Conservation (phyloP, 2,329 filamentous ascomycete species). For the Colletotrichum sp. region DNA sequence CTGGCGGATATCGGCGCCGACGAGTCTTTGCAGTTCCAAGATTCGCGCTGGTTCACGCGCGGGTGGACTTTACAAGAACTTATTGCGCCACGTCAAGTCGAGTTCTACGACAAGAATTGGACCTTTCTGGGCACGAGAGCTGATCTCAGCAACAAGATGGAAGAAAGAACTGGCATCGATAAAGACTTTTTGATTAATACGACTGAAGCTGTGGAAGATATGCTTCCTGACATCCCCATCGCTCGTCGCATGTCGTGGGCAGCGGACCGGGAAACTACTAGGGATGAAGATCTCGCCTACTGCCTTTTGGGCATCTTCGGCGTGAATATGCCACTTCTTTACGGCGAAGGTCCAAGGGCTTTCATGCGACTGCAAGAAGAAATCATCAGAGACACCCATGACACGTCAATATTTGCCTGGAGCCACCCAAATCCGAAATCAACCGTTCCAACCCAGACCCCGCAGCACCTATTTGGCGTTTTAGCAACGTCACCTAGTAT, state of each 20-base stretch:
- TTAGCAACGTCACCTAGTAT: neutral
- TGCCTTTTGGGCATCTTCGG: conserved; percentile 29
- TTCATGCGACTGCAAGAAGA: conserved; percentile 23
- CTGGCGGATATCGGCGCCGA: neutral
- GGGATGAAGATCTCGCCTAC: conserved; percentile 27
- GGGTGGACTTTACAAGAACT: neutral
- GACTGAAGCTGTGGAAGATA: neutral
- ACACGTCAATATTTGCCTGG: neutral
- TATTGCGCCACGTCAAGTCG: neutral
- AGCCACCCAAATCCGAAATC: neutral
- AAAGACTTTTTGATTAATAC: neutral
- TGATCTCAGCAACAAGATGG: neutral
- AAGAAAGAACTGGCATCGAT: neutral
- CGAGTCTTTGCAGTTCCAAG: too few relatives aligned
- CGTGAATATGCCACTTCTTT: conserved; percentile 29
- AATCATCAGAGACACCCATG: neutral
- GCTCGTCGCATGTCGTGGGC: conserved; percentile 29
- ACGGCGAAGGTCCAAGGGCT: conserved; percentile 28
- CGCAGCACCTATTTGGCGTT: neutral
- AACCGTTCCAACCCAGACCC: neutral
- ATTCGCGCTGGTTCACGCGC: neutral
- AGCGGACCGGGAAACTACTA: conserved; percentile 23
- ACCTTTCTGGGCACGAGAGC: neutral
- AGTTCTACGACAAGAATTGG: neutral
- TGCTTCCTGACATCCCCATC: neutral